Conservation (phyloP, 2,329 filamentous ascomycete species). For the Aspergillus versicolor region DNA sequence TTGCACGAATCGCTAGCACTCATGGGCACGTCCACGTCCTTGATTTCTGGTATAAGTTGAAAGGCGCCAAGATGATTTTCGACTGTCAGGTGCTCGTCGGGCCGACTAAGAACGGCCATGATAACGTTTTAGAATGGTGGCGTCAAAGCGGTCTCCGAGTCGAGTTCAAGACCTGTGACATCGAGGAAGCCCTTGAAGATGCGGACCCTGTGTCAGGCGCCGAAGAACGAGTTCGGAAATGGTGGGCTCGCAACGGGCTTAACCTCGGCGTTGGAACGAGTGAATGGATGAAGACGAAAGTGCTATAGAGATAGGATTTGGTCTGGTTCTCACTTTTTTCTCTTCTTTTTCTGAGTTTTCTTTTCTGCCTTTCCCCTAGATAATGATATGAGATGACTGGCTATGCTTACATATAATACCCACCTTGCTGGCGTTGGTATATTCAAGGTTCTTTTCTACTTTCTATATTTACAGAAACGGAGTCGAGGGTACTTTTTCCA, state of each 20-base stretch:
- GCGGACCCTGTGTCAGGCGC: constrained; percentile 64
- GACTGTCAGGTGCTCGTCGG: constrained; percentile 81
- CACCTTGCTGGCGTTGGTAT: constrained; percentile 11
- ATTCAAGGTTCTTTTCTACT: neutral
- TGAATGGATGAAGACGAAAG: constrained; percentile 84
- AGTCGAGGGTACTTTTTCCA: neutral
- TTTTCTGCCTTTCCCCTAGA: neutral
- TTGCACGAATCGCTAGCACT: constrained; percentile 79
- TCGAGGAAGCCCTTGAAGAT: constrained; percentile 91
- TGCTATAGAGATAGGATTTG: constrained; percentile 51
- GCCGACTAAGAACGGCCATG: constrained; percentile 82
- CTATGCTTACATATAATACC: constrained; percentile 13
- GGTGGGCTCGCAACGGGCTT: constrained; percentile 85
- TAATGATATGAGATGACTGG: constrained; percentile 1
- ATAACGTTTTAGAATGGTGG: constrained; percentile 91
- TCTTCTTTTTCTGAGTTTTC: neutral
- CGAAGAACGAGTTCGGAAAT: constrained; percentile 71
- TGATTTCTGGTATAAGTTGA: constrained; percentile 75
- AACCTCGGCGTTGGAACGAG: constrained; percentile 79
- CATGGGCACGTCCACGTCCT: constrained; percentile 83
- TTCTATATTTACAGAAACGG: neutral
- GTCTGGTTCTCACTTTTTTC: neutral
- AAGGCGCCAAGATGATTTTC: constrained; percentile 75
- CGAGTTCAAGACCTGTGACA: constrained; percentile 92
- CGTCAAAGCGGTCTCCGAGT: constrained; percentile 69